Conservation (phyloP, 331 rosid species). For the Malus hybrid region DNA sequence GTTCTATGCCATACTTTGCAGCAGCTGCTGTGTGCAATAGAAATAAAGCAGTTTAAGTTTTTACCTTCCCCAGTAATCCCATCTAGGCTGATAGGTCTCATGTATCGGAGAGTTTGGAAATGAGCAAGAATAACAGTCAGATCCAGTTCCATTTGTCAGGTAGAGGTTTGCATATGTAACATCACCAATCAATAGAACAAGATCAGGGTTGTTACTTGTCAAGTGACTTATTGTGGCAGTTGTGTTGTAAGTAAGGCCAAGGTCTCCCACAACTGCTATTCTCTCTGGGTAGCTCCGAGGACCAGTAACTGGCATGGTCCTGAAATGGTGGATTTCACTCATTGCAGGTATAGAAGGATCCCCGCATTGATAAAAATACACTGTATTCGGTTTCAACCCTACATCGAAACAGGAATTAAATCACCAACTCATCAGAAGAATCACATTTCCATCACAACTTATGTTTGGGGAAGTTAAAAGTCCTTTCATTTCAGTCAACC, state of each 20-base stretch:
- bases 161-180: constrained; percentile 71
- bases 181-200: constrained; percentile 68
- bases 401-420: background rate
- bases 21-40: background rate
- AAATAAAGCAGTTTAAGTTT: background rate
- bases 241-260: constrained; percentile 83
- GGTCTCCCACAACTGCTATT: constrained; percentile 75
- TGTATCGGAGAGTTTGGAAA: constrained; percentile 70
- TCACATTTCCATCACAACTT: background rate
- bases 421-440: background rate
- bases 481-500: background rate
- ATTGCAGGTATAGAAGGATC: constrained; percentile 56
- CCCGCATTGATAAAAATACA: constrained; percentile 69
- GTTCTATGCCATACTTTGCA: background rate
- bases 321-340: constrained; percentile 53
- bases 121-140: constrained; percentile 72
- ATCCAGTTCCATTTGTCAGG: constrained; percentile 80
- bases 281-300: constrained; percentile 52
- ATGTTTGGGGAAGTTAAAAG: background rate
- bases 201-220: constrained; percentile 59
- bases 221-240: constrained; percentile 66
- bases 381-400: constrained; percentile 64
- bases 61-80: constrained; percentile 97
- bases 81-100: constrained; percentile 87
- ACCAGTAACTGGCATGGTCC: constrained; percentile 64